Base-by-base conservation (phyloP, 2,329 filamentous ascomycete genomes). In the Rachicladosporium sp. region DNA sequence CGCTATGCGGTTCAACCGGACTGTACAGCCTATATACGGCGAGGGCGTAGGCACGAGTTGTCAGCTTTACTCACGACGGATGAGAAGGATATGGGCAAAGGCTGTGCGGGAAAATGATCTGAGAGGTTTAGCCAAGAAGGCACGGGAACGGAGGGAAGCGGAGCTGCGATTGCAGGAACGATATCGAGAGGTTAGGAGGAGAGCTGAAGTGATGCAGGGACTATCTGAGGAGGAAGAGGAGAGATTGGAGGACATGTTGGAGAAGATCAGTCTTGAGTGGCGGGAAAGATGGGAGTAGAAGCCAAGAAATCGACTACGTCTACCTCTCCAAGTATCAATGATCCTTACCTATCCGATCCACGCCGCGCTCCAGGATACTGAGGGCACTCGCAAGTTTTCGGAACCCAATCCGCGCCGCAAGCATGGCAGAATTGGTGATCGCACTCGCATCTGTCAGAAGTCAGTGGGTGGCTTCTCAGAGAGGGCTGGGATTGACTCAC, bases 51-150 rank as follows among this genome's bases (percentile, higher is more conserved):
- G 59, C 47, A 66, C 46, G 12, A 73, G 66, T 13, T 95, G 88
- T 54, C 83, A 89, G 58, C 69, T 95, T 2, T 93, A 91, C 57
- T 88, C 82, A 33, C 62, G 71, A 3, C 73, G 81, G 10, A 94
- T 94, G 85, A 71, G 86, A 31, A 69, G 71, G 0, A 69, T 84
- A 1, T 93, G 93, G 55, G 61, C 65, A 21, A 70, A 75, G 23
- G 79, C 82, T 0, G 78, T 84, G 33, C 65, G 71, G 41, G 70
- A 70, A 29, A 73, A 80, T 38, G 82, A 93, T 52, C 69, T 80
- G 41, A 67, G 68, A 15, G 79, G 78, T 46, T 60, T 94, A 31
- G 74, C 72, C 50, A 65, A 78, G 29, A 63, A 71, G 35, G 75
- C 81, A 48, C 67, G 78, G 48, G 68, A 73, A 48, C 57, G 73